A percentile compares a stretch with the other conserved stretches of the same genome.
Conservation (phyloP, 2,329 filamentous ascomycete species). For the Ilyonectria sp. region DNA sequence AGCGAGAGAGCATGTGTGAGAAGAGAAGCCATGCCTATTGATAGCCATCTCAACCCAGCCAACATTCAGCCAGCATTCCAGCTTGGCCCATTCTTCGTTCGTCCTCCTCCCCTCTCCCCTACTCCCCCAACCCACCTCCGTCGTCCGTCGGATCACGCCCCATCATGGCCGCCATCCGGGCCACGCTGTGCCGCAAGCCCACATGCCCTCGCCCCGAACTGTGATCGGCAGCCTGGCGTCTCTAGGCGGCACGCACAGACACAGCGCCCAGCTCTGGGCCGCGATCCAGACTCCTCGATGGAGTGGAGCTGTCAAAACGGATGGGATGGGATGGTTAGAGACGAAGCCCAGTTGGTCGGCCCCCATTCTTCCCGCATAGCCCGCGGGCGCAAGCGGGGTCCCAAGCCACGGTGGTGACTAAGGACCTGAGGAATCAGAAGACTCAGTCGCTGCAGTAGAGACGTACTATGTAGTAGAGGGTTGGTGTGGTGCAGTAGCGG, state of each 20-base stretch:
- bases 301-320: background rate
- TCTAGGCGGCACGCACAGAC: conserved; percentile 29
- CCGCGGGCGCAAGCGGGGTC: background rate
- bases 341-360: background rate
- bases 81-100: background rate
- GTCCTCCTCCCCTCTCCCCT: conserved; percentile 1
- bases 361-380: background rate
- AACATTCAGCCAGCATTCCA: conserved; percentile 41
- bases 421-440: background rate
- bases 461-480: no score
- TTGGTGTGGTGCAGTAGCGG: conserved; percentile 13
- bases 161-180: background rate
- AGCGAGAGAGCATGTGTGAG: conserved; percentile 11
- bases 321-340: background rate
- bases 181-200: conserved; percentile 34
- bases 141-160: conserved; percentile 27
- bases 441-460: background rate
- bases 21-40: background rate
- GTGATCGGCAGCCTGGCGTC: conserved; percentile 41
- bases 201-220: conserved; percentile 34
- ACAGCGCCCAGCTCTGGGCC: background rate
- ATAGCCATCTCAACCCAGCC: background rate
- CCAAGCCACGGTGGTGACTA: background rate
- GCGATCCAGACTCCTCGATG: conserved; percentile 17
- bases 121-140: conserved; percentile 46